A percentile compares a stretch with the other conserved stretches of the same genome.
Conservation (phyloP, 257 asterid genomes). For the Nicotiana otophora region DNA sequence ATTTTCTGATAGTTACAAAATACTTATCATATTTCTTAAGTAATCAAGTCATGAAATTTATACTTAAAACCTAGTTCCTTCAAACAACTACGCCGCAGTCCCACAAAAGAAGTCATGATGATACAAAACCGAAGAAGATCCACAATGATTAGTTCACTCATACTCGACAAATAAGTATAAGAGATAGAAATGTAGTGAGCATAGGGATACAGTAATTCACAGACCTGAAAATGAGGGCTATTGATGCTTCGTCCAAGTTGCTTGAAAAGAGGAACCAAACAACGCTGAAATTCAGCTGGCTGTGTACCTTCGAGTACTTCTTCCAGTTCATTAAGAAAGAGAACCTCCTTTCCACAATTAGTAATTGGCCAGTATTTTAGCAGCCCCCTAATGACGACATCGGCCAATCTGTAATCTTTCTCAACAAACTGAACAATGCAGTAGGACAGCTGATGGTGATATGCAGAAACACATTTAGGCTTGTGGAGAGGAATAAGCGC, state of each 20-base stretch:
- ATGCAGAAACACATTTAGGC: conserved; percentile 54
- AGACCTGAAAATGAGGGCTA: conserved; percentile 89
- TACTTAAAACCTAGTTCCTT: not conserved
- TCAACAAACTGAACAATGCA: conserved; percentile 79
- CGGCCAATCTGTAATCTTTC: conserved; percentile 80
- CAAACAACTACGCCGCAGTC: too few species aligned
- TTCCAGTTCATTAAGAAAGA: conserved; percentile 81
- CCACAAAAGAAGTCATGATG: not conserved
- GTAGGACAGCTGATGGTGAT: conserved; percentile 77
- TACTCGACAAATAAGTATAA: not conserved
- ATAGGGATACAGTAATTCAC: not conserved
- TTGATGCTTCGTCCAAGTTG: conserved; percentile 74
- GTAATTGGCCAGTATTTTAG: conserved; percentile 89
- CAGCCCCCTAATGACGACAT: conserved; percentile 62
- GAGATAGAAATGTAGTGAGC: not conserved
- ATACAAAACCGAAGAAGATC: not conserved
- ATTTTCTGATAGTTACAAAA: not conserved
- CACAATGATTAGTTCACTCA: not conserved
- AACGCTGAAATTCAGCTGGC: conserved; percentile 70
- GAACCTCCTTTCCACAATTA: conserved; percentile 84
- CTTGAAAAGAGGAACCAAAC: conserved; percentile 77
- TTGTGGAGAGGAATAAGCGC: conserved; percentile 84
- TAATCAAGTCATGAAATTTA: not conserved
- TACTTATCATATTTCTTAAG: not conserved
- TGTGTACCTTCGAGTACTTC: conserved; percentile 79